Percentiles rank a stretch among this genome's conserved stretches.
Conservation (phyloP, 129 eudicot species). For the Solidago caesia region DNA sequence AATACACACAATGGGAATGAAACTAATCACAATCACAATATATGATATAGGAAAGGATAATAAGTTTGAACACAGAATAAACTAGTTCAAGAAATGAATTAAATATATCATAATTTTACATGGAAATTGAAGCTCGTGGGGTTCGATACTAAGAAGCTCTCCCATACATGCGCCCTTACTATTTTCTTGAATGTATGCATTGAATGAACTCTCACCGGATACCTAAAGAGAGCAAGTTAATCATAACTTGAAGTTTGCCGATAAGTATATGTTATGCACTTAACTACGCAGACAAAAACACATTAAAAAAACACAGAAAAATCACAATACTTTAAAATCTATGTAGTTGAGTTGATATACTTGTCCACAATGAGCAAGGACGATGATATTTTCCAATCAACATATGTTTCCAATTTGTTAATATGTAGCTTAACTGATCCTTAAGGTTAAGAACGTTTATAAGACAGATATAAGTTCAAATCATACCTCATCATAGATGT, state of each 20-base stretch:
- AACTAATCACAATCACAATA: too few species aligned
- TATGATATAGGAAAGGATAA: too few species aligned
- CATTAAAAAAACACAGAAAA: not conserved
- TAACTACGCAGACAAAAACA: not conserved
- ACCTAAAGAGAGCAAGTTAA: not conserved
- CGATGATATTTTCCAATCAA: too few species aligned
- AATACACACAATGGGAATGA: too few species aligned
- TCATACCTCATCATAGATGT: not conserved
- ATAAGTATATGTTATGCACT: too few species aligned
- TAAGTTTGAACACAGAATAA: too few species aligned
- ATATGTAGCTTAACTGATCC: too few species aligned
- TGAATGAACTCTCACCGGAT: not conserved
- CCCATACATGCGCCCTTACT: not conserved
- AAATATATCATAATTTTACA: not conserved
- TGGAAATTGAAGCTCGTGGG: conserved; percentile 1
- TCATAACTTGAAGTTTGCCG: not conserved
- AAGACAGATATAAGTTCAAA: not conserved
- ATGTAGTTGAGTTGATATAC: too few species aligned
- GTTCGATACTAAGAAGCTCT: not conserved
- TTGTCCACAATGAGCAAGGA: too few species aligned
- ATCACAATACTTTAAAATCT: too few species aligned
- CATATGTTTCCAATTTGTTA: too few species aligned
- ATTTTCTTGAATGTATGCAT: not conserved
- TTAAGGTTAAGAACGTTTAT: too few species aligned
- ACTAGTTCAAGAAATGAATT: not conserved